A percentile compares a stretch with the other conserved stretches of the same genome.
phyloP scores from a whole-genome alignment of 345 rosid genomes.

The Corchorus capsularis region DNA sequence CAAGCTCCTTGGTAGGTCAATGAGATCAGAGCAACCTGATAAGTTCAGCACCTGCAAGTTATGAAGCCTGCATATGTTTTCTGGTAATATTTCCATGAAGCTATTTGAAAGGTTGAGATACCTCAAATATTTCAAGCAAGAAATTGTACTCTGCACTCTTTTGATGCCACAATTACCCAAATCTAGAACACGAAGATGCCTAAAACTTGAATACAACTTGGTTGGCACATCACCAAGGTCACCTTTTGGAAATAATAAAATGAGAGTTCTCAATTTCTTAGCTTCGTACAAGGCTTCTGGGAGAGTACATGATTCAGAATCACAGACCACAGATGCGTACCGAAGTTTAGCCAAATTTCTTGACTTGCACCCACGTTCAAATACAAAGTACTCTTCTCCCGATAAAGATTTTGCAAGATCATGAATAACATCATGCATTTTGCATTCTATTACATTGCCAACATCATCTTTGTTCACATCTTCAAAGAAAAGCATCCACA shows the following conservation, averaged over 20 bases:
- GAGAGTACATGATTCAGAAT: slow-evolving; percentile 1
- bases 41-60: slow-evolving; percentile 24
- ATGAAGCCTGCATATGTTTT: slow-evolving; percentile 20
- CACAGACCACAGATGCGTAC: slow-evolving; percentile 15
- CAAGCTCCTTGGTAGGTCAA: slow-evolving; percentile 19
- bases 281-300: slow-evolving; percentile 30
- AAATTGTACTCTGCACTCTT: slow-evolving; percentile 14
- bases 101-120: slow-evolving; percentile 25
- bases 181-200: slow-evolving; percentile 20
- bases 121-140: slow-evolving; percentile 21
- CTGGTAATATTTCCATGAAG: slow-evolving; percentile 19
- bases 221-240: slow-evolving; percentile 24
- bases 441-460: background rate
- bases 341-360: slow-evolving; percentile 16
- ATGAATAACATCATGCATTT: slow-evolving; percentile 38
- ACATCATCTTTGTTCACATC: background rate
- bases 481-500: slow-evolving; percentile 29
- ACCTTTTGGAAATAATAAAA: slow-evolving; percentile 26
- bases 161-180: slow-evolving; percentile 27
- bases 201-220: slow-evolving; percentile 24
- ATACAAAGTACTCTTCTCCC: slow-evolving; percentile 18
- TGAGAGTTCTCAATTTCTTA: slow-evolving; percentile 20
- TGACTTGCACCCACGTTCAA: slow-evolving; percentile 8
- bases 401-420: slow-evolving; percentile 33
- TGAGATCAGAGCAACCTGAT: slow-evolving; percentile 21